A percentile compares a stretch with the other conserved stretches of the same genome.
phyloP scores from a whole-genome alignment of 495 filamentous ascomycete species.

The Jackrogersella minutella region DNA sequence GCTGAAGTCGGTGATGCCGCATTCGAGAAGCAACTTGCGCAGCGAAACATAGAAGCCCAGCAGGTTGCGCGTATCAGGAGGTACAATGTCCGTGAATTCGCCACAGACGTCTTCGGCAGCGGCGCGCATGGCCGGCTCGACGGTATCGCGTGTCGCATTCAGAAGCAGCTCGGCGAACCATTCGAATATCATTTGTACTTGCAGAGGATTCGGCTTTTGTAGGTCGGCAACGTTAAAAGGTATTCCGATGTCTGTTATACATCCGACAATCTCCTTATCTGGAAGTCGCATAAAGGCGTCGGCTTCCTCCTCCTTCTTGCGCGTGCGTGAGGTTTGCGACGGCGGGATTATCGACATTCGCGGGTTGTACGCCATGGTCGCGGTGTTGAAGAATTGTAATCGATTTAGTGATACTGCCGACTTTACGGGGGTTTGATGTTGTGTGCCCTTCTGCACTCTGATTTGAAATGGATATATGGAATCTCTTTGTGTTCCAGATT shows the following conservation, averaged over 20 bases:
- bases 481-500: no score
- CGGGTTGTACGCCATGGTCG: constrained; percentile 71
- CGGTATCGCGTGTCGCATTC: constrained; percentile 86
- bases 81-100: constrained; percentile 79
- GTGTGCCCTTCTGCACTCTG: no score
- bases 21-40: constrained; percentile 79
- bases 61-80: constrained; percentile 85
- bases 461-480: no score
- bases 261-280: constrained; percentile 92
- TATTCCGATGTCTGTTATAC: constrained; percentile 95
- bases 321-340: constrained; percentile 64
- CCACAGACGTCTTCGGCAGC: constrained; percentile 84
- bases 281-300: constrained; percentile 88
- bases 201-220: constrained; percentile 89
- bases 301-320: constrained; percentile 79
- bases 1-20: constrained; percentile 90
- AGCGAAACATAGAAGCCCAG: constrained; percentile 91
- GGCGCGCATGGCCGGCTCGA: constrained; percentile 93
- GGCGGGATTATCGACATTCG: constrained; percentile 76
- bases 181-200: constrained; percentile 96
- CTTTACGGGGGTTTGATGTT: background rate
- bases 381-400: constrained; percentile 5
- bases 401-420: background rate
- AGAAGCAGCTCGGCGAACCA: constrained; percentile 95
- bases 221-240: constrained; percentile 87